These are phyloP conservation scores for Chondrus crispus DNA, from an alignment of 23 red algal species.

Conservation along the genomic window DNA sequence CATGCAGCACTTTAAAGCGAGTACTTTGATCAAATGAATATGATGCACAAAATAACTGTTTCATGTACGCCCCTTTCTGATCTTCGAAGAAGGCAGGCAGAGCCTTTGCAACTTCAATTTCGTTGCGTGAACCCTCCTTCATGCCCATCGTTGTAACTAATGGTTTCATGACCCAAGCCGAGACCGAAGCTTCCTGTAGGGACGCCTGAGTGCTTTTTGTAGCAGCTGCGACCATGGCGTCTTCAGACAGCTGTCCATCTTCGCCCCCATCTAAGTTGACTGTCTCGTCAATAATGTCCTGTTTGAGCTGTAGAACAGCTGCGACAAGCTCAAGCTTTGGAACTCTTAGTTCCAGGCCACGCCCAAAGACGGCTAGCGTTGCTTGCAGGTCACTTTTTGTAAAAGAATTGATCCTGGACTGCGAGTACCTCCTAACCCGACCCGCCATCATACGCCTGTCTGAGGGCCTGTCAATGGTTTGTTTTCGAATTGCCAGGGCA, in stretches of 20 bases:
- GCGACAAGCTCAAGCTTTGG: background rate
- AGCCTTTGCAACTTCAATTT: background rate
- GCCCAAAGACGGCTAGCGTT: background rate
- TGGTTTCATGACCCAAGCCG: constrained; percentile 21
- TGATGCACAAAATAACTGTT: too few species aligned
- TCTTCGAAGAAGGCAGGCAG: background rate
- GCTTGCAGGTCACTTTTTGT: background rate
- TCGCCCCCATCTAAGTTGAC: background rate
- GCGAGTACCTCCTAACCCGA: background rate
- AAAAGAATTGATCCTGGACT: background rate
- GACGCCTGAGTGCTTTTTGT: background rate
- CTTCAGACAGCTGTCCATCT: background rate
- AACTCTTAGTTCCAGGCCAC: background rate
- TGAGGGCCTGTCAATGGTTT: background rate
- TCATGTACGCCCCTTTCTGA: background rate
- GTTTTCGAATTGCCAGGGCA: background rate
- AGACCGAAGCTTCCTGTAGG: background rate
- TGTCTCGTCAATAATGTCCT: background rate
- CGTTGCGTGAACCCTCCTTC: background rate
- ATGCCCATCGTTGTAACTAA: background rate
- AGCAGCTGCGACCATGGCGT: background rate
- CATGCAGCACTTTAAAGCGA: background rate
- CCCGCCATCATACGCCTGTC: background rate
- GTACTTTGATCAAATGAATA: background rate
- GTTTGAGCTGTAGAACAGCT: background rate